Base-by-base conservation (phyloP, 768 basidiomycete genomes). In the Boletus vinaceobasis region DNA sequence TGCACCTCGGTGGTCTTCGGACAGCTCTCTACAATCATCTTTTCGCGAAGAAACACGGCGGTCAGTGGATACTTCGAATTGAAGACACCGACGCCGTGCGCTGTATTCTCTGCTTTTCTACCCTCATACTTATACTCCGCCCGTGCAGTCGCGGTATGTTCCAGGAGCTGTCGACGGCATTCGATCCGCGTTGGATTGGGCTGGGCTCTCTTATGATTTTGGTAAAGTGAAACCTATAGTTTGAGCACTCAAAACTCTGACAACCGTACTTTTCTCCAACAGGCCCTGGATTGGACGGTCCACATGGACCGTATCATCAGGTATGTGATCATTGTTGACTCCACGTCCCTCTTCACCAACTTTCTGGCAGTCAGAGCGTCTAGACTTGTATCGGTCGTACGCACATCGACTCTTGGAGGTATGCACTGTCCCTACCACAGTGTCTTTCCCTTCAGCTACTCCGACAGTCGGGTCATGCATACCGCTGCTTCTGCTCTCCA, bases 21-120 rank as follows among this genome's bases (percentile, higher is more conserved):
- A 98, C 95, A 51, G 97, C 95, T 0, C 75, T 99, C 2, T 96
- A 93, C 72, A 98, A 98, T 65, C 82, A 97, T 65, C 71, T 98
- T 0, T 86, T 87, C 52, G 90, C 96, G 9, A 80, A 79, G 62
- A 92, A 90, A 68, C 75, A 82, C 14, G 85, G 83, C 3, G 97
- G 96, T 2, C 87, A 87, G 64, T 97, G 93, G 92, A 82, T 98
- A 36, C 73, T 98, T 62, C 77, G 97, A 48, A 85, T 98, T 38
- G 96, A 98, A 71, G 97, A 98, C 69, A 99, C 97, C 0, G 97
- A 99, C 69, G 75, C 86, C 59, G 96, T 95, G 60, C 60, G 85
- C 66, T n/a, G 14, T 14, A n/a, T 45, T 50, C 50, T 23, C 31
- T 36, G 19, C 9, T 7, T 43, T 8, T 17, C 23, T 43, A 6